A percentile compares a stretch with the other conserved stretches of the same genome.
Evolutionary conservation across 2,329 filamentous ascomycete genomes (phyloP).

Genomic region (Arthroderma sp.): DNA sequence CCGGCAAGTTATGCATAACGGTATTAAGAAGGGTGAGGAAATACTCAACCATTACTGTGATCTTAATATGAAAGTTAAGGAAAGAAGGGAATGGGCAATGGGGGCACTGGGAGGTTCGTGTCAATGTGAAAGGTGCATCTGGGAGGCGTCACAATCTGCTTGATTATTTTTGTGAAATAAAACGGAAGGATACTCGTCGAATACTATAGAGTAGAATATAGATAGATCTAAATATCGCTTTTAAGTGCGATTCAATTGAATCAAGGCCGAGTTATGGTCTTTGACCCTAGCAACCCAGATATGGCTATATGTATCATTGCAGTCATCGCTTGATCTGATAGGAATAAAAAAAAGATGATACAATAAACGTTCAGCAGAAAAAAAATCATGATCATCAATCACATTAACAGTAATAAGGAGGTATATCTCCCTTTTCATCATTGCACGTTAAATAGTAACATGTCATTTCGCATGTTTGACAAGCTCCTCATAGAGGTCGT

Average conservation of each 20-base stretch:
- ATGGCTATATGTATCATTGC: background rate
- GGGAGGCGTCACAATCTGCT: slow-evolving; percentile 39
- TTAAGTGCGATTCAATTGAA: background rate
- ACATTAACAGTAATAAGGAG: background rate
- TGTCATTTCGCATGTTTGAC: slow-evolving; percentile 58
- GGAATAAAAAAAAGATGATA: background rate
- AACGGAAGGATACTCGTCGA: background rate
- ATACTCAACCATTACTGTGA: slow-evolving; percentile 93
- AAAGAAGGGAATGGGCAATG: slow-evolving; percentile 75
- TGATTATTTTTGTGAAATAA: background rate
- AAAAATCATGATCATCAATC: background rate
- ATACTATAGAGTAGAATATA: background rate
- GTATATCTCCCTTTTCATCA: background rate
- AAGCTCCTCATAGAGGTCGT: slow-evolving; percentile 81
- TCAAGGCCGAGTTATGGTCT: too few species aligned
- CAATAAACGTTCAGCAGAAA: background rate
- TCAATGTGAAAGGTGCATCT: slow-evolving; percentile 68
- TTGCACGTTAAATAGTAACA: background rate
- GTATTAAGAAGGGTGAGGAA: slow-evolving; percentile 68
- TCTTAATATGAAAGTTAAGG: slow-evolving; percentile 59
- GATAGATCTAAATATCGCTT: too few species aligned
- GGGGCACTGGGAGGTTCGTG: slow-evolving; percentile 83
- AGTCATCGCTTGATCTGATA: background rate
- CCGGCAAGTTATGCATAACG: slow-evolving; percentile 40
- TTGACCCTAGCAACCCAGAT: too few species aligned